A percentile compares a stretch with the other conserved stretches of the same genome.
These are phyloP conservation scores for Geosmithia flava DNA, from an alignment of 2,329 filamentous ascomycete species.

Conservation along the genomic window DNA sequence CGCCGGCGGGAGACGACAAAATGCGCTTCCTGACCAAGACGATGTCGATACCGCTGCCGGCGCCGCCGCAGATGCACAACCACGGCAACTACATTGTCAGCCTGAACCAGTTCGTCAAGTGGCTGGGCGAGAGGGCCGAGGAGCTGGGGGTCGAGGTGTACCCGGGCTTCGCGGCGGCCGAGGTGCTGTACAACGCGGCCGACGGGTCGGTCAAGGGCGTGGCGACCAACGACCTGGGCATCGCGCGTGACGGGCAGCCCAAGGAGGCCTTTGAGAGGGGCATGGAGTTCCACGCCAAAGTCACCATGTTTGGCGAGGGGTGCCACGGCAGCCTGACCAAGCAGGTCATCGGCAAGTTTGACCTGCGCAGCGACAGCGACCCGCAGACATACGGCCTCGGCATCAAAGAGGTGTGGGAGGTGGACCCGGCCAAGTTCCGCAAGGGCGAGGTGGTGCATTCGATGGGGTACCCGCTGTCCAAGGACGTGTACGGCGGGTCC, in stretches of 20 bases:
- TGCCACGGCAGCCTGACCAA: slow-evolving; percentile 94
- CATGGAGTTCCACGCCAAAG: slow-evolving; percentile 93
- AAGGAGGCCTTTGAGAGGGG: slow-evolving; percentile 90
- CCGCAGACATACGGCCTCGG: slow-evolving; percentile 93
- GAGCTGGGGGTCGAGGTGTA: slow-evolving; percentile 94
- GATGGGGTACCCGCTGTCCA: slow-evolving; percentile 81
- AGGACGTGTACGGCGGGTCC: slow-evolving; percentile 89
- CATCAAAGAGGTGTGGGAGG: slow-evolving; percentile 95
- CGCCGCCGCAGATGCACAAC: slow-evolving; percentile 96
- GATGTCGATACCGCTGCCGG: slow-evolving; percentile 65
- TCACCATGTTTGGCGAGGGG: slow-evolving; percentile 87
- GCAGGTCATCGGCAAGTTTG: slow-evolving; percentile 88
- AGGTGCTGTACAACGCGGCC: slow-evolving; percentile 65
- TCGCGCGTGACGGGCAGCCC: slow-evolving; percentile 68
- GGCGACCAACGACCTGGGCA: slow-evolving; percentile 87
- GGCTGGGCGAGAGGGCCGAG: slow-evolving; percentile 93
- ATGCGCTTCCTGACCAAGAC: slow-evolving; percentile 92
- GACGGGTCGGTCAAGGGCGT: slow-evolving; percentile 90
- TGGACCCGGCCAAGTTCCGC: slow-evolving; percentile 83
- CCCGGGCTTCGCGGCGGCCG: slow-evolving; percentile 86
- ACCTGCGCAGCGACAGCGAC: slow-evolving; percentile 77
- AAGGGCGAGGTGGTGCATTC: slow-evolving; percentile 79
- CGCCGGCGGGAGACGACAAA: slow-evolving; percentile 68
- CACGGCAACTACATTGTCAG: slow-evolving; percentile 96
- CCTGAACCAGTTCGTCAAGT: slow-evolving; percentile 88